A percentile compares a stretch with the other conserved stretches of the same genome.
These are phyloP conservation scores for Carex littledalei DNA, from an alignment of 176 grass and related monocot genomes.

Conservation along the genomic window DNA sequence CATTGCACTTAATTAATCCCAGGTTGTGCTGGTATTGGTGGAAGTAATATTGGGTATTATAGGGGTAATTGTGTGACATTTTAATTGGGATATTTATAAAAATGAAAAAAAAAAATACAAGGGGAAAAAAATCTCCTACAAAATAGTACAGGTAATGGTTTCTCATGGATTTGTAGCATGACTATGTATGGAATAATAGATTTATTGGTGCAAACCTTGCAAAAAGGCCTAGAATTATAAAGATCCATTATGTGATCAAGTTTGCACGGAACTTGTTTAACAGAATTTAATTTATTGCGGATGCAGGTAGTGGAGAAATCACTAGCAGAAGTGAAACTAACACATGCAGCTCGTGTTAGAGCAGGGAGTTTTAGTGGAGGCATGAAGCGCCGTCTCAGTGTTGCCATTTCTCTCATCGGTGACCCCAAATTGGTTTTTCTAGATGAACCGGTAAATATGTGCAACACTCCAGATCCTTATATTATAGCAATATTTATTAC, in stretches of 20 bases:
- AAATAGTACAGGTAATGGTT: neutral
- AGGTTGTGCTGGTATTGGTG: neutral
- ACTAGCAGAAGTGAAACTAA: slow-evolving; percentile 85
- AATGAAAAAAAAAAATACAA: neutral
- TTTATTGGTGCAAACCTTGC: neutral
- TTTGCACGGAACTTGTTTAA: slow-evolving; percentile 5
- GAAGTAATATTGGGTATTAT: neutral
- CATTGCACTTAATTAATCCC: slow-evolving; percentile 10
- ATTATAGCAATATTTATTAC: neutral
- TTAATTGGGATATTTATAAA: neutral
- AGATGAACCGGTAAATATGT: slow-evolving; percentile 68
- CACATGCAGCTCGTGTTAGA: slow-evolving; percentile 66
- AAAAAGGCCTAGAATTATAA: neutral
- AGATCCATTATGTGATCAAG: neutral
- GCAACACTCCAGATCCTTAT: slow-evolving; percentile 10
- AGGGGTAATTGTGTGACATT: neutral
- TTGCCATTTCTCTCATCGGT: slow-evolving; percentile 85
- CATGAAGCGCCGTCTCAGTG: slow-evolving; percentile 91
- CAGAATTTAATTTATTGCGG: neutral
- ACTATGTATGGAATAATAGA: neutral
- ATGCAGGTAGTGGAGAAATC: slow-evolving; percentile 77
- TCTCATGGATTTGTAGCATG: neutral
- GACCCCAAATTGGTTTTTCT: slow-evolving; percentile 93
- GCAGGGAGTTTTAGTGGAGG: slow-evolving; percentile 92
- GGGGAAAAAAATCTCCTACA: neutral